These are phyloP conservation scores for Trichoderma endophyticum DNA, from an alignment of 2,329 filamentous ascomycete species.

Conservation along the genomic window DNA sequence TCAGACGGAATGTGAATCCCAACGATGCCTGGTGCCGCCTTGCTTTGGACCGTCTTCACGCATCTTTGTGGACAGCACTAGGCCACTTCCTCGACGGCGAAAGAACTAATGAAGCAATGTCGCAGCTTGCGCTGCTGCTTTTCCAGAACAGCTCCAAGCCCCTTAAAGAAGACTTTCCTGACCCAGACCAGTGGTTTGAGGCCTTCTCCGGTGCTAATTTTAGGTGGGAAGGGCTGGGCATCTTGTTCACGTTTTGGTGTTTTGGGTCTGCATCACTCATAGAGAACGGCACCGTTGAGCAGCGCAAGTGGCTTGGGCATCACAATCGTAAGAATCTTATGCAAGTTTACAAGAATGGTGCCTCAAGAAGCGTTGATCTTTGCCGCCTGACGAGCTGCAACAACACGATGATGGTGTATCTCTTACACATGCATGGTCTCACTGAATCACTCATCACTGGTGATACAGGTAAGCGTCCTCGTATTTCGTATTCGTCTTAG, in stretches of 20 bases:
- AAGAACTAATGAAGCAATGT: neutral
- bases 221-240: conserved; percentile 44
- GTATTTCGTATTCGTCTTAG: rapidly evolving
- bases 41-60: conserved; percentile 1
- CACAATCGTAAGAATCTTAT: conserved; percentile 5
- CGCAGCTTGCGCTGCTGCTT: conserved; percentile 32
- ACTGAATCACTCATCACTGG: neutral
- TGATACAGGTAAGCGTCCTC: conserved; percentile 2
- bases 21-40: conserved; percentile 2
- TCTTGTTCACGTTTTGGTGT: conserved; percentile 30
- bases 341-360: neutral
- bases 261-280: neutral
- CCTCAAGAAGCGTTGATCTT: neutral
- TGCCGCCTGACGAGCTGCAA: neutral
- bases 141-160: conserved; percentile 38
- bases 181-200: conserved; percentile 36
- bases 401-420: conserved; percentile 14
- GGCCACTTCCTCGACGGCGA: neutral
- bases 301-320: neutral
- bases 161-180: conserved; percentile 34
- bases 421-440: neutral
- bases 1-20: neutral
- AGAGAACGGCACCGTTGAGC: neutral
- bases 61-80: neutral
- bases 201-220: conserved; percentile 38